Conservation (phyloP, 805 yeast species). For the Starmerella geochares region DNA sequence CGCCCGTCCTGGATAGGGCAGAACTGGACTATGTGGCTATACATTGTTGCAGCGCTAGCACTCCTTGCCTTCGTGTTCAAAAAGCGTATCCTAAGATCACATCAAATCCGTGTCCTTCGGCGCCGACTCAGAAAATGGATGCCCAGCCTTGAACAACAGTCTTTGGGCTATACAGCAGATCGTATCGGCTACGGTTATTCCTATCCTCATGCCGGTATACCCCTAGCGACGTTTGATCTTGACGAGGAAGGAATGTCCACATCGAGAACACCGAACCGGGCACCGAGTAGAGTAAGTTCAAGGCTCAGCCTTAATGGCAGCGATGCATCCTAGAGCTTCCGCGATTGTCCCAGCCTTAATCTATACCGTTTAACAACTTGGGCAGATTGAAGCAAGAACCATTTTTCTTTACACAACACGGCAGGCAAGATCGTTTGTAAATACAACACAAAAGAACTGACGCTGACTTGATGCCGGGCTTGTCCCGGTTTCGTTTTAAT, state of each 20-base stretch:
- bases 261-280: slow-evolving; percentile 13
- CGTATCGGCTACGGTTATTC: slow-evolving; percentile 21
- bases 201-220: slow-evolving; percentile 22
- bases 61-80: neutral
- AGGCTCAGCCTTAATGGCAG: slow-evolving; percentile 20
- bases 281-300: slow-evolving; percentile 24
- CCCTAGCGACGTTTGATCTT: slow-evolving; percentile 10
- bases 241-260: slow-evolving; percentile 9
- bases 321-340: no score
- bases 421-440: no score
- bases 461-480: no score
- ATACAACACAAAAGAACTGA: no score
- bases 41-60: neutral
- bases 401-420: no score
- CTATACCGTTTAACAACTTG: no score
- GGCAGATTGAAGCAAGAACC: no score
- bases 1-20: neutral
- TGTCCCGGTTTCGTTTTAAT: no score
- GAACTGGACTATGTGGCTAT: neutral
- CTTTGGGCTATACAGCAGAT: slow-evolving; percentile 6
- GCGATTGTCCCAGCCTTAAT: no score
- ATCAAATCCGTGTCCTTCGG: neutral
- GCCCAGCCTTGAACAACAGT: neutral
- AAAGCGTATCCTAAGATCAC: neutral
- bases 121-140: slow-evolving; percentile 1